Evolutionary conservation across 352 stramenopile species (phyloP), one percentile per base, ranked within the genome.

Genomic region (Phytopythium cucurbitacearum): DNA sequence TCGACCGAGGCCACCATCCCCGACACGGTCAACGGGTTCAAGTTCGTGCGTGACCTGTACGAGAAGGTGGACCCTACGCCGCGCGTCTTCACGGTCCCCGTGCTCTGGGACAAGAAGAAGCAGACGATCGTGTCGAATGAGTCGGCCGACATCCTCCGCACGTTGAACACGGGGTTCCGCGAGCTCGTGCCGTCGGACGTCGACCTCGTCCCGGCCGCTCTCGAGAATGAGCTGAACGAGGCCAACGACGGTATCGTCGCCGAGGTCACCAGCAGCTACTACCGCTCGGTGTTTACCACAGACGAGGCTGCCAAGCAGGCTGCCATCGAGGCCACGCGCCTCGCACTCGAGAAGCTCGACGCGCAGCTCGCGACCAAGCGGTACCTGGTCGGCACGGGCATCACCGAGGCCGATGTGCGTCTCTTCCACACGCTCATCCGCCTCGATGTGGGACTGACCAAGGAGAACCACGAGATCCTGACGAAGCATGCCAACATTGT

Each of bases 51-150:
- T 40, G 63, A 78, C n/a, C 51, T 82, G 10, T 82, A 82, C 57
- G 66, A 82, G n/a, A 28, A 47, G 10, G 53, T 60, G 9, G 59
- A 54, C 40, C 40, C 41, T 10, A 57, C 57, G 6, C 44, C 42
- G 7, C 47, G 50, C 12, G 47, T 39, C 7, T 73, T 69, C 48
- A 65, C 83, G 7, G 83, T 88, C 7, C 87, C 85, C 9, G 46
- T 95, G 13, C 63, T 96, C 15, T 73, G 89, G 46, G 83, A 94
- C 73, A 71, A 67, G 40, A 73, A 79, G 65, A 70, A 53, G 32
- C 49, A 71, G 9, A 74, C 66, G 33, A 94, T 95, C 57, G 78
- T 96, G 4, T 86, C 64, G 33, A 94, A 91, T 57, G 80, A 95
- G 62, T 89, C 73, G 36, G 73, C 68, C 37, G 57, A 68, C 13